These are phyloP conservation scores for Senecio squalidus DNA, from an alignment of 140 eudicot genomes.

Conservation along the genomic window DNA sequence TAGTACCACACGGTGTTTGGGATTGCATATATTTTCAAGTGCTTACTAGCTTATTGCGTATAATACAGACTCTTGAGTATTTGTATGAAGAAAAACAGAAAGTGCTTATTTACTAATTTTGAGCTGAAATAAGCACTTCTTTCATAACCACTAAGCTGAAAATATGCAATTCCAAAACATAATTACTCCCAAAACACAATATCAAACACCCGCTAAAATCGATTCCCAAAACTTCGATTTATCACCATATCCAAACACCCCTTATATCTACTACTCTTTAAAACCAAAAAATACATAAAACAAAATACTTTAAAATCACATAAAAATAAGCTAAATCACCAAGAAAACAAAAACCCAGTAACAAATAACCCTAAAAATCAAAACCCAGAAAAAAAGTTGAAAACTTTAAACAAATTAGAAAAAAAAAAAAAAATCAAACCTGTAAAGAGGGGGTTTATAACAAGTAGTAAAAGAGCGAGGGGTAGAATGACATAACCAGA, in stretches of 20 bases:
- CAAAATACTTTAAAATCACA: neutral
- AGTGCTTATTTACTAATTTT: no score
- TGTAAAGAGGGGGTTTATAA: slow-evolving; percentile 31
- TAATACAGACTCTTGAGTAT: no score
- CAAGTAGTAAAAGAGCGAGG: slow-evolving; percentile 12
- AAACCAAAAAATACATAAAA: neutral
- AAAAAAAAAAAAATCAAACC: slow-evolving; percentile 23
- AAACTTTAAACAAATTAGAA: neutral
- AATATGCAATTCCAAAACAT: no score
- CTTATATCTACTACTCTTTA: neutral
- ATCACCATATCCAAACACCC: neutral
- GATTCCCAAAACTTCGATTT: neutral
- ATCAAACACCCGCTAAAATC: neutral
- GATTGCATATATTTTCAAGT: no score
- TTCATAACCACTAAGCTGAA: no score
- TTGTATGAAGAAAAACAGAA: no score
- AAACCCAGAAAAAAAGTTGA: neutral
- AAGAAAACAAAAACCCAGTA: neutral
- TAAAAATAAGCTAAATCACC: neutral
- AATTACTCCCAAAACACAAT: neutral
- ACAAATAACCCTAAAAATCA: neutral
- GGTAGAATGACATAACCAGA: slow-evolving; percentile 35
- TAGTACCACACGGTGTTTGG: no score
- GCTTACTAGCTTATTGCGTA: no score
- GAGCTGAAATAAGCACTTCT: no score